Evolutionary conservation across 1,284 basidiomycete genomes (phyloP).

Genomic region (Sphagnurus paluster): DNA sequence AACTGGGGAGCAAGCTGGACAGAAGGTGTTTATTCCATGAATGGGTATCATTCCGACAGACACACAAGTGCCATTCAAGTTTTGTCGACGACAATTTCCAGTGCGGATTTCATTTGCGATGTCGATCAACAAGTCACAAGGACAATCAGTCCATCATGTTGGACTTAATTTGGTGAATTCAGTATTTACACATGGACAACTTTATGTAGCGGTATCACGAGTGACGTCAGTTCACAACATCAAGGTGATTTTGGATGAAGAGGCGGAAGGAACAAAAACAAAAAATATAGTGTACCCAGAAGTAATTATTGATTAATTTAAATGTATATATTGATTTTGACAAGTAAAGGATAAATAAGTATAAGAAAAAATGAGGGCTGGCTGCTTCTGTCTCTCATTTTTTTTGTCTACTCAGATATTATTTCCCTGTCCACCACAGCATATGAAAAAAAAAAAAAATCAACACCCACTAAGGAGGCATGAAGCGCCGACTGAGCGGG

Average conservation of each 20-base stretch:
- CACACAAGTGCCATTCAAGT: neutral
- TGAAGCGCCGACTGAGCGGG: no score
- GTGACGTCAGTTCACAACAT: conserved; percentile 27
- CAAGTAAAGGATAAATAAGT: no score
- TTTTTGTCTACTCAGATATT: no score
- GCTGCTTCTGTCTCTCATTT: no score
- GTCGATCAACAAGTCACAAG: conserved; percentile 40
- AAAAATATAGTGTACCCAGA: conserved; percentile 32
- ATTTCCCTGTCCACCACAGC: no score
- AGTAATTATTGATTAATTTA: conserved; percentile 16
- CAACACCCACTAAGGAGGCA: no score
- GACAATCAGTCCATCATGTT: conserved; percentile 27
- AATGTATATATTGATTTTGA: neutral
- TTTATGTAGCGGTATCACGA: conserved; percentile 43
- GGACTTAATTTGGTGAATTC: conserved; percentile 30
- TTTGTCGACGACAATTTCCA: neutral
- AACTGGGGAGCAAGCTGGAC: neutral
- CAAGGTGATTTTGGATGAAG: conserved; percentile 27
- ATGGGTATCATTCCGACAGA: neutral
- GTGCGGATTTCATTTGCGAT: conserved; percentile 28
- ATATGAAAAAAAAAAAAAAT: no score
- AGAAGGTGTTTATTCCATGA: neutral
- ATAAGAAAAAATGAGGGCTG: no score
- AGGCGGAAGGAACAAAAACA: conserved; percentile 13
- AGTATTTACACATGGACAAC: conserved; percentile 43